Evolutionary conservation across 345 rosid genomes (phyloP).

Genomic region (Eucalyptus camaldulensis): DNA sequence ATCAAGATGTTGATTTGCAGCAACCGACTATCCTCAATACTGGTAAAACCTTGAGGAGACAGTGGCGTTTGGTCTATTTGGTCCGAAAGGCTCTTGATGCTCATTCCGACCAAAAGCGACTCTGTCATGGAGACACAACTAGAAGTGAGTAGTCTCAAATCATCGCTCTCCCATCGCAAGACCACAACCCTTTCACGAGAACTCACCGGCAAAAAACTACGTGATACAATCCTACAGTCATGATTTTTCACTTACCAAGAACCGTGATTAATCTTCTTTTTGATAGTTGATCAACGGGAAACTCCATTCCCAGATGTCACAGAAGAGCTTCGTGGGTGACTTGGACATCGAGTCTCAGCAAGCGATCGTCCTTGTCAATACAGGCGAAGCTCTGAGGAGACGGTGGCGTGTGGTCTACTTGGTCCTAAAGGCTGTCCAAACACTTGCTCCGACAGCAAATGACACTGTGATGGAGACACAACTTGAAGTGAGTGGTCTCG

Average conservation of each 20-base stretch:
- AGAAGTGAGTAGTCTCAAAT: neutral
- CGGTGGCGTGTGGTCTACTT: neutral
- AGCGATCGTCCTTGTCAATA: neutral
- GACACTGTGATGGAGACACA: neutral
- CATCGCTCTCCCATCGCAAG: neutral
- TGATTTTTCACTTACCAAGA: neutral
- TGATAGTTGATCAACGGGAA: neutral
- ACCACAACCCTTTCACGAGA: neutral
- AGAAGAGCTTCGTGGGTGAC: neutral
- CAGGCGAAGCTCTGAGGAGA: neutral
- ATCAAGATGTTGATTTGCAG: neutral
- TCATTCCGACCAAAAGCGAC: neutral
- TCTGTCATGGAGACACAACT: neutral
- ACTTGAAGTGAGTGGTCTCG: neutral
- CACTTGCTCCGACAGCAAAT: neutral
- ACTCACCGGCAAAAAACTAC: neutral
- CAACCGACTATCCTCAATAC: neutral
- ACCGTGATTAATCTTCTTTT: neutral
- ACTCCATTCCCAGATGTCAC: neutral
- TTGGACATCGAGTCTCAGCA: neutral
- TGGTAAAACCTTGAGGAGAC: neutral
- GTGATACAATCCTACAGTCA: neutral
- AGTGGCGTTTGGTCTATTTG: neutral
- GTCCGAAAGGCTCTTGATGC: neutral
- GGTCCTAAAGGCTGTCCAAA: neutral